Conservation (phyloP, 768 basidiomycete species). For the Pisolithus sp. region DNA sequence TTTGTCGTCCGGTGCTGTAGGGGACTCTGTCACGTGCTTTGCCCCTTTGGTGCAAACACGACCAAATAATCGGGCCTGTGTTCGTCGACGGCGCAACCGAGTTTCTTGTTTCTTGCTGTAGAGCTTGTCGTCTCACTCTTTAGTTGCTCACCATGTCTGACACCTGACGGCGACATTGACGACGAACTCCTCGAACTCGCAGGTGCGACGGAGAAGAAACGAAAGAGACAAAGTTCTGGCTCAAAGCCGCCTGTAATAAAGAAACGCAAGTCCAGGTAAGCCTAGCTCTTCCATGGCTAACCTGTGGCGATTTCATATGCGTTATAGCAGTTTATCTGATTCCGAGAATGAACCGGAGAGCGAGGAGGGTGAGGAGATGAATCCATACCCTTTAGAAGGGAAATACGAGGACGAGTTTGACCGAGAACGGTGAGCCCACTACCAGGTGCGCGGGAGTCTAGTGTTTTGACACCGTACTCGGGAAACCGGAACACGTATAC, state of each 20-base stretch:
- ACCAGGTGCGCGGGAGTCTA: constrained; percentile 19
- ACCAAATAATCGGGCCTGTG: constrained; percentile 11
- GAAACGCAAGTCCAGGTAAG: constrained; percentile 72
- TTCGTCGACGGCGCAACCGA: not conserved
- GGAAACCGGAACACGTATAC: constrained; percentile 2
- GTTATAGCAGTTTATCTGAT: constrained; percentile 30
- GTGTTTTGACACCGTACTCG: constrained; percentile 19
- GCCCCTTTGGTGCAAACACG: constrained; percentile 10
- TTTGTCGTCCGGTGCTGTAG: not conserved
- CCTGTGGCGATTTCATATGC: not conserved
- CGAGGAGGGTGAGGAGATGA: constrained; percentile 52
- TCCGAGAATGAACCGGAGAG: constrained; percentile 58
- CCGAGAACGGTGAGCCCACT: constrained; percentile 60
- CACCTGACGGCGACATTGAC: constrained; percentile 44
- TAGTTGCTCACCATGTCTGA: constrained; percentile 36
- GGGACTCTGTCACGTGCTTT: constrained; percentile 6
- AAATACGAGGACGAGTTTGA: constrained; percentile 85
- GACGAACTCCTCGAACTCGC: constrained; percentile 81
- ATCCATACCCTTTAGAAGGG: constrained; percentile 87
- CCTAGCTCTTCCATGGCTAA: constrained; percentile 5
- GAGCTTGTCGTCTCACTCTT: not conserved
- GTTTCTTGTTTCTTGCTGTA: constrained; percentile 1
- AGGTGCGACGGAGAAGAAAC: constrained; percentile 61
- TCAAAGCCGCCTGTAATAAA: constrained; percentile 45
- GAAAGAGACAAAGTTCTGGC: constrained; percentile 47